These are phyloP conservation scores for Raphanus sativus DNA, from an alignment of 345 rosid genomes.

Conservation along the genomic window DNA sequence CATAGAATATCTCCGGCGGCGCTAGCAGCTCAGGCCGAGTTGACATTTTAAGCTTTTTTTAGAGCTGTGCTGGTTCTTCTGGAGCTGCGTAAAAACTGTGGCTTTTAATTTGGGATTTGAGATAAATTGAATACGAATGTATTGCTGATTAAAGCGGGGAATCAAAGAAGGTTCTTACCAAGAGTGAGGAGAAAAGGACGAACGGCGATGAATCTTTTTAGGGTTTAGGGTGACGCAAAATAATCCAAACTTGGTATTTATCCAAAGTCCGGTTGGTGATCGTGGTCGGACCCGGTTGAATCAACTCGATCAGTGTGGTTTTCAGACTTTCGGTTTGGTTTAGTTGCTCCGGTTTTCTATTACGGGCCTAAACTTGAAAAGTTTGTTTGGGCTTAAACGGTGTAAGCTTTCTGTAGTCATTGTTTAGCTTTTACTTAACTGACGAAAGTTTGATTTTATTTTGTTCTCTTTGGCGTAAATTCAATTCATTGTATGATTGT, in stretches of 20 bases:
- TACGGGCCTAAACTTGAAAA: background rate
- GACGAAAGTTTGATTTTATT: background rate
- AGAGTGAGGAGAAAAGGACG: background rate
- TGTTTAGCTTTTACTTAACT: background rate
- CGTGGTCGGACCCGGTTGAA: constrained; percentile 5
- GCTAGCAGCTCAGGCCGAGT: constrained; percentile 78
- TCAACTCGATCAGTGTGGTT: background rate
- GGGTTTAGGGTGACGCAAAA: constrained; percentile 9
- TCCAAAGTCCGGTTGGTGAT: background rate
- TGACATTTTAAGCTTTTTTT: constrained; percentile 47
- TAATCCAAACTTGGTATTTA: background rate
- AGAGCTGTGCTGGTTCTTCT: background rate
- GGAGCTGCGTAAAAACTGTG: background rate
- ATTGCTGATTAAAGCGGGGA: background rate
- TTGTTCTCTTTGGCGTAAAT: background rate
- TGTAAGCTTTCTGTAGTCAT: background rate
- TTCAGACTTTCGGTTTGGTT: constrained; percentile 10
- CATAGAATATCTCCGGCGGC: constrained; percentile 94
- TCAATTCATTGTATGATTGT: background rate
- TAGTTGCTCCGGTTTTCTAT: background rate
- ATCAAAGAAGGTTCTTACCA: background rate
- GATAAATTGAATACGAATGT: background rate
- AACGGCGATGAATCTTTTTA: constrained; percentile 22
- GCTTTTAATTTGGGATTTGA: background rate
- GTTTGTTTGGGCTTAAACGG: background rate